These are phyloP conservation scores for Phytophthora citrophthora DNA, from an alignment of 352 stramenopile species.

Conservation along the genomic window DNA sequence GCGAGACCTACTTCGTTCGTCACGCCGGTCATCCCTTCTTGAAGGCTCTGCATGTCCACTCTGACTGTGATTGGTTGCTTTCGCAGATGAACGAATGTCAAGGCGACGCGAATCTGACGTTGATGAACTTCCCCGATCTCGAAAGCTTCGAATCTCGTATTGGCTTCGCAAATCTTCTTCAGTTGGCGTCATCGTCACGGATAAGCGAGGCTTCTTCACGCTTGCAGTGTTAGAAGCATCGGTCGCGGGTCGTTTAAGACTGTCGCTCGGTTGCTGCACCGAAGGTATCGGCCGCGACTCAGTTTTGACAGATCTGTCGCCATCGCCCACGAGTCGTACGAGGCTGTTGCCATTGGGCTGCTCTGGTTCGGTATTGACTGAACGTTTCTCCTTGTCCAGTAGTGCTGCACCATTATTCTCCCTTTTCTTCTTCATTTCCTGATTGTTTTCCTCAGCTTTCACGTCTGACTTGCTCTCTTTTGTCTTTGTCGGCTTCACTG, in stretches of 20 bases:
- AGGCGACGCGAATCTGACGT: conserved; percentile 13
- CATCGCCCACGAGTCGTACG: not conserved
- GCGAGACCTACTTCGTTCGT: conserved; percentile 15
- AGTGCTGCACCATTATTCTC: not conserved
- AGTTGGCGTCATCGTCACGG: conserved; percentile 5
- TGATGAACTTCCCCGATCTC: conserved; percentile 22
- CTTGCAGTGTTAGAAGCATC: conserved; percentile 6
- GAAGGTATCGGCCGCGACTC: conserved; percentile 8
- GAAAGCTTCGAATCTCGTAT: conserved; percentile 34
- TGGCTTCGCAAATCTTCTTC: conserved; percentile 21
- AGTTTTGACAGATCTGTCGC: not conserved
- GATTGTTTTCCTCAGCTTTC: not conserved
- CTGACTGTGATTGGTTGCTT: conserved; percentile 9
- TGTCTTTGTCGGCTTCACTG: conserved; percentile 16
- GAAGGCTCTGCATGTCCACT: conserved; percentile 8
- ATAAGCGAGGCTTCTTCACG: conserved; percentile 31
- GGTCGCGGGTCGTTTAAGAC: conserved; percentile 27
- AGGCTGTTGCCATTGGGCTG: too few species aligned
- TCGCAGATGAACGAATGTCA: conserved; percentile 18
- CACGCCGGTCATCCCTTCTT: conserved; percentile 10
- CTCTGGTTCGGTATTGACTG: conserved; percentile 11
- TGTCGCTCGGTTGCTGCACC: conserved; percentile 13
- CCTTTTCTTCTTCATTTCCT: conserved; percentile 4
- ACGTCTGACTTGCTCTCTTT: conserved; percentile 9
- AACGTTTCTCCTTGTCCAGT: conserved; percentile 6